A percentile compares a stretch with the other conserved stretches of the same genome.
Evolutionary conservation across 2,329 filamentous ascomycete genomes (phyloP).

Genomic region (Aspergillus sp.): DNA sequence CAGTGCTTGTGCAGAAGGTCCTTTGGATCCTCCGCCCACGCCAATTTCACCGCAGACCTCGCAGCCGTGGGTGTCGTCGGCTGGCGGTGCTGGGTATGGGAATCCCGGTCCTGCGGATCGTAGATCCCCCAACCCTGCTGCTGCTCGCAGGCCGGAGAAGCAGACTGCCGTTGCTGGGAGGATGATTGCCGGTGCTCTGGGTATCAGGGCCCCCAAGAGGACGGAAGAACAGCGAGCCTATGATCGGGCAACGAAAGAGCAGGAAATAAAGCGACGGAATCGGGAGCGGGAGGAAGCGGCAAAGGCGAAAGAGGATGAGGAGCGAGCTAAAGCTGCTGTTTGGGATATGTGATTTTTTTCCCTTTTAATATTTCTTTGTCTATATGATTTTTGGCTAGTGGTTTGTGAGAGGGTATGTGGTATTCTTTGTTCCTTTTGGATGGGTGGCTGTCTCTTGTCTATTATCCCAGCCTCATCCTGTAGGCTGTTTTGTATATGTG

Average conservation of each 20-base stretch:
- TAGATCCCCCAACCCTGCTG: conserved; percentile 8
- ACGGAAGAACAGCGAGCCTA: conserved; percentile 88
- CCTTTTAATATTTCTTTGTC: neutral
- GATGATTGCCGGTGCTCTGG: conserved; percentile 84
- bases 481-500: neutral
- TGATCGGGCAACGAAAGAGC: conserved; percentile 74
- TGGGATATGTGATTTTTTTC: conserved; percentile 63
- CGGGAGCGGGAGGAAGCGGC: conserved; percentile 65
- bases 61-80: conserved; percentile 11
- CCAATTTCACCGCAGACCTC: conserved; percentile 53
- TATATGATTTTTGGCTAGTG: neutral
- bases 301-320: conserved; percentile 58
- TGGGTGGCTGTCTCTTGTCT: too few relatives aligned
- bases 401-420: too few relatives aligned
- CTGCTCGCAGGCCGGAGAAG: conserved; percentile 67
- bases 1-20: conserved; percentile 23
- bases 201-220: conserved; percentile 71
- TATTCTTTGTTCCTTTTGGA: too few relatives aligned
- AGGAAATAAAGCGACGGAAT: conserved; percentile 73
- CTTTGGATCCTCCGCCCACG: conserved; percentile 60
- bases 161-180: conserved; percentile 85
- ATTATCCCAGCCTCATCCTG: neutral
- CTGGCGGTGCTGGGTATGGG: conserved; percentile 3
- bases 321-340: conserved; percentile 74
- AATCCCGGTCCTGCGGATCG: conserved; percentile 11